Conservation (phyloP, 768 basidiomycete genomes). For the Macrolepiota albuminosa region DNA sequence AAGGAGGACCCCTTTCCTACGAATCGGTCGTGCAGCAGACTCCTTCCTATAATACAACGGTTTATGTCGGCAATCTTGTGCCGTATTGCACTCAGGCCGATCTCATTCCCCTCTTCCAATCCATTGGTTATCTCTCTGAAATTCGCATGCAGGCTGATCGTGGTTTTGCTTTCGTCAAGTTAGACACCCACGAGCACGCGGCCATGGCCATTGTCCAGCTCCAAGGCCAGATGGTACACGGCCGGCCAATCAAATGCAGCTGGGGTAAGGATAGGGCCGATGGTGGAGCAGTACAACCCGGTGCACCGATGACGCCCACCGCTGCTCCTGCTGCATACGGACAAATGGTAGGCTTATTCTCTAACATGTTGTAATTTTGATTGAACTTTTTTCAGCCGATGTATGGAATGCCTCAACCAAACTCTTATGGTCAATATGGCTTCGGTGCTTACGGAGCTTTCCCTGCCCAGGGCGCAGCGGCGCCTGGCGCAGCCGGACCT, state of each 20-base stretch:
- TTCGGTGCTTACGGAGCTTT: conserved; percentile 74
- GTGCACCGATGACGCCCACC: conserved; percentile 53
- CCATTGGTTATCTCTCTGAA: conserved; percentile 97
- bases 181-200: conserved; percentile 97
- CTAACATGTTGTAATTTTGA: neutral
- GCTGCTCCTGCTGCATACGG: conserved; percentile 65
- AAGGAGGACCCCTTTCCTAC: conserved; percentile 84
- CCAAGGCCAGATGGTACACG: conserved; percentile 96
- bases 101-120: conserved; percentile 96
- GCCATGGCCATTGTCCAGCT: conserved; percentile 97
- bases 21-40: conserved; percentile 94
- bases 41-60: conserved; percentile 89
- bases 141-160: conserved; percentile 99
- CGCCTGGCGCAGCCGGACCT: conserved; percentile 41
- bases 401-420: conserved; percentile 87
- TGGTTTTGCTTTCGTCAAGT: conserved; percentile 97
- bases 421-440: conserved; percentile 73
- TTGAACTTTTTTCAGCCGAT: conserved; percentile 51
- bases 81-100: conserved; percentile 97
- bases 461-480: conserved; percentile 51
- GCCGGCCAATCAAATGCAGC: conserved; percentile 94
- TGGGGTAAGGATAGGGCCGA: conserved; percentile 97
- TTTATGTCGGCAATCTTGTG: conserved; percentile 98
- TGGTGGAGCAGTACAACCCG: conserved; percentile 51
- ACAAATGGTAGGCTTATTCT: conserved; percentile 58